Evolutionary conservation across 768 basidiomycete genomes (phyloP).

Genomic region (Leccinum truebloodii): DNA sequence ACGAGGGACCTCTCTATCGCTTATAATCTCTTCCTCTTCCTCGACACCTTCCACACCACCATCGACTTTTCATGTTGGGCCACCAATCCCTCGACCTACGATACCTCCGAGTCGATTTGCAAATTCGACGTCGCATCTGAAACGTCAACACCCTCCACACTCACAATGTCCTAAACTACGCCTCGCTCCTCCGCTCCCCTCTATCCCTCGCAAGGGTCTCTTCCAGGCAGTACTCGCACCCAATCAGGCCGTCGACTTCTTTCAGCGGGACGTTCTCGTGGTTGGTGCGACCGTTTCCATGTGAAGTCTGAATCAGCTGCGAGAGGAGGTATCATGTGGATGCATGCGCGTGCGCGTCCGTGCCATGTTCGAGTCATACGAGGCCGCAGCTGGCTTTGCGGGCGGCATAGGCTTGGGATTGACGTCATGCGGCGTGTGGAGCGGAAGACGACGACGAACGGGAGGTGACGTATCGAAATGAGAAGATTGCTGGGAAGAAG

Average conservation of each 20-base stretch:
- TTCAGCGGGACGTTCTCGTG: constrained; percentile 17
- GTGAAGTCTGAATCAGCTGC: not conserved
- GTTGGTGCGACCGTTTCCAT: constrained; percentile 2
- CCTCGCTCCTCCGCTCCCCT: no score
- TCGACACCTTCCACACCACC: not conserved
- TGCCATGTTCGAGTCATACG: constrained; percentile 23
- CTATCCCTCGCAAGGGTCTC: no score
- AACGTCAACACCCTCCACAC: not conserved
- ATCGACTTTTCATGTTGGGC: not conserved
- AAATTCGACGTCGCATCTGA: constrained; percentile 11
- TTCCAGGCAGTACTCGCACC: no score
- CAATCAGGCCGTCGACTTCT: constrained; percentile 10
- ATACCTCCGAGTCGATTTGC: constrained; percentile 11
- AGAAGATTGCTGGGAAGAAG: not conserved
- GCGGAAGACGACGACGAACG: not conserved
- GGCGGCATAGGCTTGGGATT: constrained; percentile 27
- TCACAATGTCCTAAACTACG: no score
- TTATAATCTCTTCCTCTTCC: not conserved
- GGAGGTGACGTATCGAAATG: not conserved
- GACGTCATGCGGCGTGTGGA: constrained; percentile 6
- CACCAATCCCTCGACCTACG: constrained; percentile 7
- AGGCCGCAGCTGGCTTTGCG: constrained; percentile 30
- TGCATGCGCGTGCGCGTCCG: not conserved
- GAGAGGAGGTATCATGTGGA: not conserved
- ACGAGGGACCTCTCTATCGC: constrained; percentile 1